Percentiles rank a stretch among this genome's conserved stretches.
Conservation (phyloP, 768 basidiomycete genomes). For the Mycena polygramma region DNA sequence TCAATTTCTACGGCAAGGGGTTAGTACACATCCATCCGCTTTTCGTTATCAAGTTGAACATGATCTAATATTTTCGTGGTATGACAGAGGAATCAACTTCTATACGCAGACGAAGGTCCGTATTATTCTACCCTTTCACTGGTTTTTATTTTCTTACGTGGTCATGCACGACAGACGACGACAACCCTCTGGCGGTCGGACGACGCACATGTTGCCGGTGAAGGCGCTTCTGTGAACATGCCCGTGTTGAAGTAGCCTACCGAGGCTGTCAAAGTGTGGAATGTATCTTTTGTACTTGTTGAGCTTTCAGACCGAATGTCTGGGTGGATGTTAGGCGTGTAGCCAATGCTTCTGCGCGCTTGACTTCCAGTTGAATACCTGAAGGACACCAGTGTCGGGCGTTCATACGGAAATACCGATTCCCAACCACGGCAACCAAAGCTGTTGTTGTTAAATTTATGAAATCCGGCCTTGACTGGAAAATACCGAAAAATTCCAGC, state of each 20-base stretch:
- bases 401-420: too few species aligned
- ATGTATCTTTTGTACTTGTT: too few species aligned
- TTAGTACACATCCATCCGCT: conserved; percentile 46
- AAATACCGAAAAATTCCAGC: too few species aligned
- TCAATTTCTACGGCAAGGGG: conserved; percentile 93
- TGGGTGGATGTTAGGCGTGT: too few species aligned
- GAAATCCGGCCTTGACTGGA: too few species aligned
- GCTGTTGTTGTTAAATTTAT: too few species aligned
- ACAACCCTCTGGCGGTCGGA: conserved; percentile 94
- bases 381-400: too few species aligned
- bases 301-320: too few species aligned
- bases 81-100: conserved; percentile 85
- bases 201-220: conserved; percentile 75
- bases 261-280: neutral
- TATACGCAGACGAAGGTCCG: conserved; percentile 93
- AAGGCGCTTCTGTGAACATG: conserved; percentile 86
- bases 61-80: neutral
- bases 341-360: too few species aligned
- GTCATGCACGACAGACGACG: conserved; percentile 70
- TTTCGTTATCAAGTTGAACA: neutral
- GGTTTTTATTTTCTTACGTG: neutral
- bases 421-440: too few species aligned
- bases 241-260: conserved; percentile 54
- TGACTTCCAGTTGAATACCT: too few species aligned
- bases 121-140: neutral